Evolutionary conservation across 2,329 filamentous ascomycete genomes (phyloP), one percentile per base, ranked within the genome.

Genomic region (Colletotrichum filicis): DNA sequence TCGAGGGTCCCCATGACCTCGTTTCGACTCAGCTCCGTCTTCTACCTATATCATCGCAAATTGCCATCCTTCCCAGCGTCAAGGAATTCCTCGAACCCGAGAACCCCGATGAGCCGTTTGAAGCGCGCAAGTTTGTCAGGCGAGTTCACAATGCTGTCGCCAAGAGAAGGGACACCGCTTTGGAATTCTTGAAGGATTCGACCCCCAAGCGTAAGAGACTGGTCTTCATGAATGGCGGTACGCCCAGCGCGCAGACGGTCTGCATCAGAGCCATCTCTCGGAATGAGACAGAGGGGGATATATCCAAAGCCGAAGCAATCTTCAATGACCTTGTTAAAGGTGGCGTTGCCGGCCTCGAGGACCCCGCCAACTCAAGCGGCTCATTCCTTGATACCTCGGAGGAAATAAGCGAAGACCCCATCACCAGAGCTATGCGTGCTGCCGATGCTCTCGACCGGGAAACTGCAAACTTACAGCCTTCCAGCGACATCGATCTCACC

Each of bases 171-270:
- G 82, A 87, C 65, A 82, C 82, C 56, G 90, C 90, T 8, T 80
- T 82, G 35, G 78, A 82, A 2, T 92, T 92, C 76, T 79, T 92
- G 28, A 79, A 81, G 53, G 82, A 82, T 11, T 85, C 87, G 7
- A 85, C 84, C 1, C 78, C 82, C 11, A 79, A 80, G 64, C 85
- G 85, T 71, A 90, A 87, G 75, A 86, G 87, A 69, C 79, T 92
- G 5, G 90, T 91, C 8, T 91, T 92, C 75, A 82, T 91, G 79
- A 87, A 90, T 65, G 91, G 90, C 3, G 90, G 91, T 11, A 89
- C 88, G 3, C 83, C 87, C 11, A 84, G 86, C 68, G 90, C 90
- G 1, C 86, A 88, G 66, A 80, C 86, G 6, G 81, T 86, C 28
- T 92, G 90, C 76, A 85, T 92, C 68, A 81, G 82, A 46, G 82